phyloP scores from a whole-genome alignment of 140 eudicot genomes.

The Senecio squalidus region DNA sequence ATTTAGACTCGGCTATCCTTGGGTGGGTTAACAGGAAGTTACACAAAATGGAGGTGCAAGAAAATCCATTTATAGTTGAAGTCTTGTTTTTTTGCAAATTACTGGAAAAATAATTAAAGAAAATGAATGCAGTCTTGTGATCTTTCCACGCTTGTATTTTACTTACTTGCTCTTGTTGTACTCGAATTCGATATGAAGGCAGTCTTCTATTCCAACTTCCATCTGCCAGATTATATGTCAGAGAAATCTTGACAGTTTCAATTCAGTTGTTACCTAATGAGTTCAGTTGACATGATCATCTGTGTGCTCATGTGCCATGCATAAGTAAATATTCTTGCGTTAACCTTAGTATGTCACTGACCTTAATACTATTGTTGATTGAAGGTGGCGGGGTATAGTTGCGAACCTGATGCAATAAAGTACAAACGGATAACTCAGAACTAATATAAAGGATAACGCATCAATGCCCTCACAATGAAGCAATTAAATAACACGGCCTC shows the following conservation, averaged over 20 bases:
- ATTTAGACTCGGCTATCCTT: too few relatives aligned
- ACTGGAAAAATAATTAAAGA: background rate
- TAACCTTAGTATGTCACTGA: constrained; percentile 24
- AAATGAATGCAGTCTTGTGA: background rate
- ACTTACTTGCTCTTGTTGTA: constrained; percentile 97
- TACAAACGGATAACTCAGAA: background rate
- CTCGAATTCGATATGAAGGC: constrained; percentile 97
- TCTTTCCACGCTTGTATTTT: too few relatives aligned
- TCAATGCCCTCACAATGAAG: background rate
- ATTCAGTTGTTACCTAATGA: too few relatives aligned
- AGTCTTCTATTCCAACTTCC: constrained; percentile 99
- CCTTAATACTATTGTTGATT: constrained; percentile 94
- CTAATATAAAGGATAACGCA: background rate
- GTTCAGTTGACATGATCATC: too few relatives aligned
- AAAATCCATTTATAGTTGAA: too few relatives aligned
- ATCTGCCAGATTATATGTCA: constrained; percentile 42
- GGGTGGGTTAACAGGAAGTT: too few relatives aligned
- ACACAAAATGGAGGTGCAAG: too few relatives aligned
- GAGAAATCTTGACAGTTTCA: too few relatives aligned
- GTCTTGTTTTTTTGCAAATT: background rate
- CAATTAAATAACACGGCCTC: background rate
- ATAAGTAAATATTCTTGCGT: too few relatives aligned
- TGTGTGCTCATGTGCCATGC: too few relatives aligned
- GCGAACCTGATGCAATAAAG: constrained; percentile 57
- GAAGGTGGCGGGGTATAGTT: constrained; percentile 74